Conservation (phyloP, 306 rosid genomes). For the Hippophae rhamnoides region DNA sequence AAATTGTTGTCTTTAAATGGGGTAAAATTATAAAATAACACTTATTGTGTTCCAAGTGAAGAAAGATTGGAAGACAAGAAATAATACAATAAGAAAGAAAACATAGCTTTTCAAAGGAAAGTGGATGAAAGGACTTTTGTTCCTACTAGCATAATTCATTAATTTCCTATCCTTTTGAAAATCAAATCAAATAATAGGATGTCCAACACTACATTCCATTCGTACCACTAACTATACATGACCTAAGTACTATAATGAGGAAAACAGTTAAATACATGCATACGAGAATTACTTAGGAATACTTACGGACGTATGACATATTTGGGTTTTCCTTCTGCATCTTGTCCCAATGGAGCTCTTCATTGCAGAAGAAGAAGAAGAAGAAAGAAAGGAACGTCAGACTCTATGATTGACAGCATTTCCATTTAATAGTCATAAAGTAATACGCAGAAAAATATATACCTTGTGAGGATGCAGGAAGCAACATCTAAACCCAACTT, state of each 20-base stretch:
- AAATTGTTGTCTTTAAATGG: no score
- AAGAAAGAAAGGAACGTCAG: neutral
- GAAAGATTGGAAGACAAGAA: no score
- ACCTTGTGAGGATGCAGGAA: constrained; percentile 82
- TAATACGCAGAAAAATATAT: constrained; percentile 11
- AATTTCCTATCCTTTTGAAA: no score
- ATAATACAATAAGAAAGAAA: no score
- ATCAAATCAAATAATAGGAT: no score
- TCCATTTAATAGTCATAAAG: neutral
- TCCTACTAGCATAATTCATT: no score
- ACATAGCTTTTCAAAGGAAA: no score
- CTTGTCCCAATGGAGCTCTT: constrained; percentile 75
- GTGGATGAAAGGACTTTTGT: no score
- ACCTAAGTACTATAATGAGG: neutral
- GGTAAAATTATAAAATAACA: no score
- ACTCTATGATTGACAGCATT: neutral
- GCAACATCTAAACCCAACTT: constrained; percentile 77
- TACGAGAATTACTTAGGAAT: constrained; percentile 12
- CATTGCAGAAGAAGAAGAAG: constrained; percentile 13
- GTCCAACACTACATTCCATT: no score
- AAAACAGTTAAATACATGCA: constrained; percentile 14
- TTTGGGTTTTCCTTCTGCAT: constrained; percentile 72
- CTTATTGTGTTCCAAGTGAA: no score
- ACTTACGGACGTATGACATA: constrained; percentile 86
- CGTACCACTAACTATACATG: no score